Evolutionary conservation across 768 basidiomycete species (phyloP).

Genomic region (Leccinum uliginosum): DNA sequence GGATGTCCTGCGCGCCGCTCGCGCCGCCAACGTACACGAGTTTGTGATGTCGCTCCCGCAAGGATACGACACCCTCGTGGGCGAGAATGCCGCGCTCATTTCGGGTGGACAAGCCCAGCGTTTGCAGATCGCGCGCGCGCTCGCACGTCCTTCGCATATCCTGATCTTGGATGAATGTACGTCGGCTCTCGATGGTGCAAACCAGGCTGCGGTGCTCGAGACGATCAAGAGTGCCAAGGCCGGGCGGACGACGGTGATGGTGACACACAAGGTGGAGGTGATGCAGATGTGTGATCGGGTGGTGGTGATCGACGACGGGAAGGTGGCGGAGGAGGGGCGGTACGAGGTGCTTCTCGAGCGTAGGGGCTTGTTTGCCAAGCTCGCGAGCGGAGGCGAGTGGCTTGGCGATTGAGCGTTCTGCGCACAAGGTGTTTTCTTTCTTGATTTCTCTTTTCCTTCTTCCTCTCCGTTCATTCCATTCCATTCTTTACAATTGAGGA

Average conservation of each 20-base stretch:
- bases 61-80: slow-evolving; percentile 83
- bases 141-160: slow-evolving; percentile 69
- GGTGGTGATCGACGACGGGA: slow-evolving; percentile 74
- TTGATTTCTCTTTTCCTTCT: not conserved
- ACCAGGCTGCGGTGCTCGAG: slow-evolving; percentile 78
- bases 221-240: slow-evolving; percentile 61
- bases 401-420: slow-evolving; percentile 20
- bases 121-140: slow-evolving; percentile 87
- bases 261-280: slow-evolving; percentile 87
- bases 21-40: slow-evolving; percentile 78
- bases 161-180: slow-evolving; percentile 94
- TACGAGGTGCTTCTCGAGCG: slow-evolving; percentile 66
- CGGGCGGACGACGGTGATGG: slow-evolving; percentile 82
- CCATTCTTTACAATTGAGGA: not conserved
- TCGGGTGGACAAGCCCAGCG: slow-evolving; percentile 96
- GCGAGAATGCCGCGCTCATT: slow-evolving; percentile 88
- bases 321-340: slow-evolving; percentile 71
- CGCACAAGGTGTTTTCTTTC: not conserved
- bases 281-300: slow-evolving; percentile 94
- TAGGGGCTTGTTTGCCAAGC: slow-evolving; percentile 68
- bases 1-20: slow-evolving; percentile 69
- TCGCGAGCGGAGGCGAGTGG: slow-evolving; percentile 81
- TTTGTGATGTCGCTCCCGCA: slow-evolving; percentile 76
- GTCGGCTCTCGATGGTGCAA: slow-evolving; percentile 81
- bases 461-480: not conserved